Evolutionary conservation across 148 eudicot genomes (phyloP).

Genomic region (Hydrangea macrophylla): DNA sequence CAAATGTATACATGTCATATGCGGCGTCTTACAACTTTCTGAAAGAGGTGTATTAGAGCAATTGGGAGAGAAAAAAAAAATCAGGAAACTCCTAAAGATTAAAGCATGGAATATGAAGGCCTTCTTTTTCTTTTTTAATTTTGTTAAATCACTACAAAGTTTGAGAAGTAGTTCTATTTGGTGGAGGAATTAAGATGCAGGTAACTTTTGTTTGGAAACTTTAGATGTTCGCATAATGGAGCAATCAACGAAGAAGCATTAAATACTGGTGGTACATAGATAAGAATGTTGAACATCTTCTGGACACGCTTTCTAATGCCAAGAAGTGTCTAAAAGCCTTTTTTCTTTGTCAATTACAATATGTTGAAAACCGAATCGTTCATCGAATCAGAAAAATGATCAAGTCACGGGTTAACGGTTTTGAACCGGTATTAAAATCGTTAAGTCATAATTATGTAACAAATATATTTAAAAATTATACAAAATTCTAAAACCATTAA

Average conservation of each 20-base stretch:
- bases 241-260: background rate
- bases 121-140: background rate
- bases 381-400: no score
- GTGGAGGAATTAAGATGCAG: background rate
- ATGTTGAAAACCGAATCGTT: no score
- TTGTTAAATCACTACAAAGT: background rate
- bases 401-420: no score
- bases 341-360: background rate
- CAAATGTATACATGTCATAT: background rate
- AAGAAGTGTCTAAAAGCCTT: no score
- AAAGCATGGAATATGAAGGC: background rate
- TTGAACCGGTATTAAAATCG: no score
- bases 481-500: no score
- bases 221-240: background rate
- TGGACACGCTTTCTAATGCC: background rate
- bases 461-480: no score
- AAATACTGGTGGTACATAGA: background rate
- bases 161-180: background rate
- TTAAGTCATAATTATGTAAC: no score
- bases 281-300: background rate
- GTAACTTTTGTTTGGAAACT: background rate
- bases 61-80: background rate
- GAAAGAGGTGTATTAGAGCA: background rate
- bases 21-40: background rate
- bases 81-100: background rate